Conservation (phyloP, 371 early-diverging fungal genomes). For the Umbelopsis sp. region DNA sequence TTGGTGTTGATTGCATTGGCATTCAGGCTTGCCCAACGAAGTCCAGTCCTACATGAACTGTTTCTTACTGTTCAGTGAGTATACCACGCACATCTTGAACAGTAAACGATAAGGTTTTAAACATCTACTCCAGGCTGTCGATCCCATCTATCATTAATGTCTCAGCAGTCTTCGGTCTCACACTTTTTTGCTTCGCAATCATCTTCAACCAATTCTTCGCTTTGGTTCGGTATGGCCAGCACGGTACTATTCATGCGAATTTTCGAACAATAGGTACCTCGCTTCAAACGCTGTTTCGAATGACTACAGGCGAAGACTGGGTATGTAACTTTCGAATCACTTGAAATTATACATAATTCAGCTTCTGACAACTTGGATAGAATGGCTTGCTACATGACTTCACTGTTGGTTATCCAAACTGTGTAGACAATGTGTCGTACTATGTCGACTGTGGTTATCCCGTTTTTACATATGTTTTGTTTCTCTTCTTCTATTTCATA, state of each 20-base stretch:
- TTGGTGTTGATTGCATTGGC: conserved; percentile 45
- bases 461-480: conserved; percentile 39
- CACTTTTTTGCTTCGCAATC: conserved; percentile 51
- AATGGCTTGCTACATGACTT: conserved; percentile 62
- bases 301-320: conserved; percentile 65
- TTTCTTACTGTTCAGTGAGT: conserved; percentile 52
- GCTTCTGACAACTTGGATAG: conserved; percentile 21
- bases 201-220: conserved; percentile 54
- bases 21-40: conserved; percentile 54
- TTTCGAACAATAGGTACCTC: conserved; percentile 47
- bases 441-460: conserved; percentile 55
- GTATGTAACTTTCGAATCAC: conserved; percentile 21
- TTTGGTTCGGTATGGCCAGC: conserved; percentile 50
- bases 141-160: conserved; percentile 49
- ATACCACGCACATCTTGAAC: background rate
- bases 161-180: conserved; percentile 47
- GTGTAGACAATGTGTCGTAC: conserved; percentile 32
- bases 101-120: background rate
- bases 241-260: conserved; percentile 52
- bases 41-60: conserved; percentile 50
- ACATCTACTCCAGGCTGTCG: conserved; percentile 37
- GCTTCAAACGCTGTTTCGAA: conserved; percentile 51
- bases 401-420: conserved; percentile 39
- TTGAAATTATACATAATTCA: background rate
- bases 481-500: conserved; percentile 52